Base-by-base conservation (phyloP, 441 rosid species). In the Bocquillonia castaneifolia region DNA sequence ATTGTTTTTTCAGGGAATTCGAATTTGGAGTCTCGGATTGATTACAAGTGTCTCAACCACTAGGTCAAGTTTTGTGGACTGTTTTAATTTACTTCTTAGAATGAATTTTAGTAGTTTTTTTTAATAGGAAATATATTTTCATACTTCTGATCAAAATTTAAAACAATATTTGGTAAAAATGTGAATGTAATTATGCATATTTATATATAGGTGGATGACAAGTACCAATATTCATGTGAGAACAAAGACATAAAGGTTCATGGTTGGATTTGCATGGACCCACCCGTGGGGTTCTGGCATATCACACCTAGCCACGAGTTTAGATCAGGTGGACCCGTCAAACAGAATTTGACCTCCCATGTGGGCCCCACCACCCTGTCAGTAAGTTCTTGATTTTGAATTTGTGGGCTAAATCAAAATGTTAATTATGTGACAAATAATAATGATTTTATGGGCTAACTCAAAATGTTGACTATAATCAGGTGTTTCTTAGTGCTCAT, bases 341-440 rank as follows among this genome's bases (percentile, higher is more conserved):
- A 91, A 77, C 97, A 91, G 69, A 86, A 87, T 60, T 90, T 91
- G 65, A 89, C 96, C 4, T 91, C 97, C 54, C 93, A 91, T 64
- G 93, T 86, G 22, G 96, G 96, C 31, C 97, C 96, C 18, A 81
- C 76, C 44, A 80, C 85, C 72, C 82, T 91, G 8, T 83, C 91
- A 9, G 96, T 89, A 74, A 74, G 92, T 76, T 10, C 26, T 6
- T 25, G 15, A 22, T 23, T 31, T 42, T 42, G 3, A 10, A 2
- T 13, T 10, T 42, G 14, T 39, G 47, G 14, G 2, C 47, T 10
- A 42, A 39, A 14, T 14, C 47, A 9, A n/a, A n/a, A n/a, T n/a
- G n/a, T n/a, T n/a, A n/a, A n/a, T n/a, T n/a, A n/a, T n/a, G n/a
- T n/a, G n/a, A n/a, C n/a, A n/a, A n/a, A n/a, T n/a, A n/a, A 45